Base-by-base conservation (phyloP, 2,329 filamentous ascomycete genomes). In the Calonectria hongkongensis region DNA sequence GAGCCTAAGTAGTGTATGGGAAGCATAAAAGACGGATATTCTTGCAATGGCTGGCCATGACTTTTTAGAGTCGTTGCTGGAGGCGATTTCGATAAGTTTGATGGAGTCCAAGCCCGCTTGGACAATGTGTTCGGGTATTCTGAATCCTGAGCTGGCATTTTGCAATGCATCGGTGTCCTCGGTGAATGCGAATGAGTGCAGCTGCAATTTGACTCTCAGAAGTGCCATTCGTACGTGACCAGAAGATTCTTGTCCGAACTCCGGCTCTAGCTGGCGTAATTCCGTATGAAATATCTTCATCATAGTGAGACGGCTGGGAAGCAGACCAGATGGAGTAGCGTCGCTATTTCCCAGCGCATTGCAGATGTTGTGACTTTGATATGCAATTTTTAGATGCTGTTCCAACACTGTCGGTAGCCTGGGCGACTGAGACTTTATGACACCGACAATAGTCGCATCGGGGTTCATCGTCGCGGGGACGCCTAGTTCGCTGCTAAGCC, bases 321-420 rank as follows among this genome's bases (percentile, higher is more conserved):
- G 63, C 21, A 66, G 63, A 15, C 63, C 63, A 7, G 63, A 66
- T 18, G 25, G 30, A 12, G 63, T 66, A 21, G 33, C 30, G 27
- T 66, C 63, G 4, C 33, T 39, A 28, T 66, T 66, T 36, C 63
- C 63, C 28, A 66, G n/a, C 16, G 63, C 45, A 41, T 66, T 48
- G n/a, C 63, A 66, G n/a, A 66, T 66, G 30, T 36, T 66, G 63
- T 66, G n/a, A 13, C 63, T 66, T 47, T 51, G 63, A 18, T 66
- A 66, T n/a, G 63, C 63, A 50, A 66, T 66, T 30, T 41, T 36
- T 16, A 66, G 13, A n/a, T 66, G 63, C 28, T 51, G 45, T 16
- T 39, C 63, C n/a, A 66, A 15, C 12, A 66, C 58, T 21, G 10
- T 33, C 6, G 39, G 39, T 15, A 63, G 16, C 4, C 10, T 63